Evolutionary conservation across 2,329 filamentous ascomycete genomes (phyloP).

Genomic region (Talaromyces albobiverticillius): DNA sequence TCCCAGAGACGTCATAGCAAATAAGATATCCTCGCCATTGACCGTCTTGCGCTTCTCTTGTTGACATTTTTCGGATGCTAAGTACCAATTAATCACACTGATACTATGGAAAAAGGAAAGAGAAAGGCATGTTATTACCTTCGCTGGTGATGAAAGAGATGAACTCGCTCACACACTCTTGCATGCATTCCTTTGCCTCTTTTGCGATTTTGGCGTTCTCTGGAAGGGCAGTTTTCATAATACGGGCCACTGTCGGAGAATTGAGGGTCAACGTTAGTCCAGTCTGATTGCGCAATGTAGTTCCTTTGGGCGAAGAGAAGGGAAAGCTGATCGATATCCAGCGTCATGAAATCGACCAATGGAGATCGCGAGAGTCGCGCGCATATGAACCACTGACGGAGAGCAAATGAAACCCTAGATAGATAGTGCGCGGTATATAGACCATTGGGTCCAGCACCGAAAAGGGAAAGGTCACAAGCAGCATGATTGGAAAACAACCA

Average conservation of each 20-base stretch:
- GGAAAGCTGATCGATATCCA: neutral
- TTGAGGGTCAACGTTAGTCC: neutral
- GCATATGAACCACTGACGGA: neutral
- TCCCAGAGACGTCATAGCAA: slow-evolving; percentile 97
- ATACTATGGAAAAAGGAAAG: neutral
- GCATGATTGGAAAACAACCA: slow-evolving; percentile 16
- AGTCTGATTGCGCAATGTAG: neutral
- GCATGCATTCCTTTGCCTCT: slow-evolving; percentile 99
- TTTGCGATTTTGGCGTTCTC: slow-evolving; percentile 99
- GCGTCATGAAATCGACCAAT: slow-evolving; percentile 10
- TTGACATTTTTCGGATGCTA: slow-evolving; percentile 98
- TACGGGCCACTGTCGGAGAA: slow-evolving; percentile 79
- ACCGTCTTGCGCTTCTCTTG: slow-evolving; percentile 99
- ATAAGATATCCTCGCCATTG: slow-evolving; percentile 97
- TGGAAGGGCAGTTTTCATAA: slow-evolving; percentile 97
- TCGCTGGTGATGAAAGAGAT: slow-evolving; percentile 99
- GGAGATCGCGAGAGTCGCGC: neutral
- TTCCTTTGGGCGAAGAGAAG: neutral
- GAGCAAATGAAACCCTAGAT: slow-evolving; percentile 7
- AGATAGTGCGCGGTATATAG: neutral
- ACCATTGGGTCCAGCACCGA: neutral
- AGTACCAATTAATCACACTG: neutral
- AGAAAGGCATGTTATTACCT: slow-evolving; percentile 60
- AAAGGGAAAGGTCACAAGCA: neutral
- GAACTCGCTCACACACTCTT: slow-evolving; percentile 99